A percentile compares a stretch with the other conserved stretches of the same genome.
phyloP scores from a whole-genome alignment of 2,329 filamentous ascomycete species.

The Aureobasidium sp. region DNA sequence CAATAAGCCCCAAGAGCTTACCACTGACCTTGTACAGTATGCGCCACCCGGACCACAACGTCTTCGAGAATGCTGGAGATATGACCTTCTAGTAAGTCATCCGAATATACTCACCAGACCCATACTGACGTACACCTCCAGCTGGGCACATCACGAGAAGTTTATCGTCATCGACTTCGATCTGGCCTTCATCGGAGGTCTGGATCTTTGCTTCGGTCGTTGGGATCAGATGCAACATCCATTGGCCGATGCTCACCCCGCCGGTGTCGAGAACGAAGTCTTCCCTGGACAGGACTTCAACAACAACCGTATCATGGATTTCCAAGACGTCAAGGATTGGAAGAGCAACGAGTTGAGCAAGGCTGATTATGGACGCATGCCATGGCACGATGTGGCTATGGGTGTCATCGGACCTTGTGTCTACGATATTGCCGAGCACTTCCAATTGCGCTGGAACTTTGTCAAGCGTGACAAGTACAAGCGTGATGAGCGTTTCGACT shows the following conservation, averaged over 20 bases:
- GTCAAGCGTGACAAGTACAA: conserved; percentile 98
- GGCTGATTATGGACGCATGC: conserved; percentile 87
- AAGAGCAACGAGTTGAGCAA: conserved; percentile 88
- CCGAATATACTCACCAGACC: too few species aligned
- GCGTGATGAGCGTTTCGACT: conserved; percentile 72
- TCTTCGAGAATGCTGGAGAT: conserved; percentile 85
- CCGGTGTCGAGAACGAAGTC: conserved; percentile 70
- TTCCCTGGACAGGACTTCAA: conserved; percentile 98
- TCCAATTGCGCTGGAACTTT: conserved; percentile 92
- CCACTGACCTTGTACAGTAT: conserved; percentile 33
- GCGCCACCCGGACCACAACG: conserved; percentile 90
- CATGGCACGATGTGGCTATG: conserved; percentile 96
- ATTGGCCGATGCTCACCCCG: conserved; percentile 79
- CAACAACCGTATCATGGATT: conserved; percentile 95
- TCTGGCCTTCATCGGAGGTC: conserved; percentile 83
- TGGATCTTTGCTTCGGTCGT: conserved; percentile 91
- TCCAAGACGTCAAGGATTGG: conserved; percentile 85
- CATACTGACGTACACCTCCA: neutral
- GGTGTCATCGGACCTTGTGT: conserved; percentile 81
- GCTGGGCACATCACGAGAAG: conserved; percentile 95
- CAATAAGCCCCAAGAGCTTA: too few species aligned
- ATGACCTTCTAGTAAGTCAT: conserved; percentile 72
- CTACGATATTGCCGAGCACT: conserved; percentile 93
- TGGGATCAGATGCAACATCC: conserved; percentile 86
- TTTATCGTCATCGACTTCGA: conserved; percentile 92